Conservation (phyloP, 768 basidiomycete species). For the Tulasnella sp. region DNA sequence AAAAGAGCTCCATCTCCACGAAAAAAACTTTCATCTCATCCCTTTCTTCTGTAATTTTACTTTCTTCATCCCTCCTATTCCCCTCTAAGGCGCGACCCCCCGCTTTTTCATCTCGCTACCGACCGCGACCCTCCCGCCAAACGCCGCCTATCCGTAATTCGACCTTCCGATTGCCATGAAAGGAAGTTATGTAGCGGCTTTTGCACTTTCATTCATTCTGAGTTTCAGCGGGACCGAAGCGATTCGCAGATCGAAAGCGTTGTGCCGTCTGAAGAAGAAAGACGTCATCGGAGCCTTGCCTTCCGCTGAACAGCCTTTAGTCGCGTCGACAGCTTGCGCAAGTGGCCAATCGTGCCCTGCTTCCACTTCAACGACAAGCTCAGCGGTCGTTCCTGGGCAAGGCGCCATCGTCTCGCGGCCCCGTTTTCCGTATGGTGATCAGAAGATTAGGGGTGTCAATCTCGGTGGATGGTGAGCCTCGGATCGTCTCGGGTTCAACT, state of each 20-base stretch:
- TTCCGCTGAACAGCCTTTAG: not conserved
- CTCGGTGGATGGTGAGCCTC: constrained; percentile 16
- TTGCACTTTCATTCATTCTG: not conserved
- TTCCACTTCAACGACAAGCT: not conserved
- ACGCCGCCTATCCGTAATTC: not conserved
- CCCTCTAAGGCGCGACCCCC: not conserved
- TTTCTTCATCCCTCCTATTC: not conserved
- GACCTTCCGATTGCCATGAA: not conserved
- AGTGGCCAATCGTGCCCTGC: no score
- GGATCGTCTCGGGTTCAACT: not conserved
- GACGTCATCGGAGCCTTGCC: not conserved
- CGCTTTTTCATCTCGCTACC: not conserved
- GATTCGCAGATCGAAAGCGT: not conserved
- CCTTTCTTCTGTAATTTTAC: not conserved
- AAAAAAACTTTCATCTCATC: not conserved
- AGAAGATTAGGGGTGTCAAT: constrained; percentile 16
- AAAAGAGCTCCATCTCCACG: not conserved
- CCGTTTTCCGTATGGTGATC: constrained; percentile 14
- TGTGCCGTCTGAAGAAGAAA: not conserved
- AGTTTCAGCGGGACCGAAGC: not conserved
- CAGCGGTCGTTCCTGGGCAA: not conserved
- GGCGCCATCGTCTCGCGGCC: constrained; percentile 2
- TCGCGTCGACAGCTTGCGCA: not conserved
- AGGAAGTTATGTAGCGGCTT: not conserved
- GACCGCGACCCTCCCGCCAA: not conserved